A percentile compares a stretch with the other conserved stretches of the same genome.
These are phyloP conservation scores for Calonectria henricotiae DNA, from an alignment of 2,329 filamentous ascomycete species.

Conservation along the genomic window DNA sequence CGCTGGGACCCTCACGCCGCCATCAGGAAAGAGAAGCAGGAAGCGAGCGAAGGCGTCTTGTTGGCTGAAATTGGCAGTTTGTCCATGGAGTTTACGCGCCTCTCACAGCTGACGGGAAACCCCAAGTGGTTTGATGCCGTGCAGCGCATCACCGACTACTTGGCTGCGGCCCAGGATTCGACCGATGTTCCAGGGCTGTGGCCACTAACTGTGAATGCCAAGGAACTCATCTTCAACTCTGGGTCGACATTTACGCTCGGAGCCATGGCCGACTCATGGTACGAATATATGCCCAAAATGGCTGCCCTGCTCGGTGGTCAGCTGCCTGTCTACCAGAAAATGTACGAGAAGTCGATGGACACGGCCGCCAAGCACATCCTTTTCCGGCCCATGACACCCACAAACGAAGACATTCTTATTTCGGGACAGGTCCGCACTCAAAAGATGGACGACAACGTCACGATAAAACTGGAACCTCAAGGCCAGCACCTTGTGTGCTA, in stretches of 20 bases:
- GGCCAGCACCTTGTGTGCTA: constrained; percentile 68
- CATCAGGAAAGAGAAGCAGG: constrained; percentile 55
- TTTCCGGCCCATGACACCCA: constrained; percentile 74
- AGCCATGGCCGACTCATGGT: constrained; percentile 69
- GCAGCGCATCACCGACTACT: constrained; percentile 77
- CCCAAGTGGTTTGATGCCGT: constrained; percentile 83
- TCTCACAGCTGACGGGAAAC: constrained; percentile 82
- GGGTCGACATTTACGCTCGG: constrained; percentile 65
- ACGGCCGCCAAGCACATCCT: constrained; percentile 72
- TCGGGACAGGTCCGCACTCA: constrained; percentile 60
- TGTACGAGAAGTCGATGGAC: constrained; percentile 73
- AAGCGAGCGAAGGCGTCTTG: constrained; percentile 59
- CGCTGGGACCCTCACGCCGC: constrained; percentile 63
- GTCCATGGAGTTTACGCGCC: constrained; percentile 80
- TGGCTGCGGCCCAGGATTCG: constrained; percentile 76
- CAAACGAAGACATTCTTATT: constrained; percentile 70
- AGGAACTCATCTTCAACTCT: constrained; percentile 46
- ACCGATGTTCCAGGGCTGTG: constrained; percentile 82
- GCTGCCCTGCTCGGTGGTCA: constrained; percentile 75
- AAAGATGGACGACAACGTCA: constrained; percentile 39
- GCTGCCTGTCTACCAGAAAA: constrained; percentile 69
- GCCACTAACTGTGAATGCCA: constrained; percentile 64
- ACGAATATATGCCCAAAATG: constrained; percentile 96
- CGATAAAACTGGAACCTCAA: constrained; percentile 54
- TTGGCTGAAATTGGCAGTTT: constrained; percentile 74